phyloP scores from a whole-genome alignment of 768 basidiomycete species.

The Lentinus brumalis region DNA sequence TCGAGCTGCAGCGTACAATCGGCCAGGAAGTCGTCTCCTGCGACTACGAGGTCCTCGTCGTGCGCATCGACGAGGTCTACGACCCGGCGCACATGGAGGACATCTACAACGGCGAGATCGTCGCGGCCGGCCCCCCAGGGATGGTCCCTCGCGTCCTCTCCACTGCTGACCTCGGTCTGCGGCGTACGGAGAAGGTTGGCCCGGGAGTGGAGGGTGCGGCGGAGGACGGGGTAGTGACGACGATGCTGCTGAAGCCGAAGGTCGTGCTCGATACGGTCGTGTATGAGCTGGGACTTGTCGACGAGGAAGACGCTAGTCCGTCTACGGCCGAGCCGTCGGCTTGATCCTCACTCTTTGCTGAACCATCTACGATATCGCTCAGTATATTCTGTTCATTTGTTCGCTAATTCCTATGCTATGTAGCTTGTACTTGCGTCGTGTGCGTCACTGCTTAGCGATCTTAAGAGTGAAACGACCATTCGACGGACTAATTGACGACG shows the following conservation, averaged over 20 bases:
- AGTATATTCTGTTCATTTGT: not conserved
- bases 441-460: too few species aligned
- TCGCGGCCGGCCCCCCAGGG: constrained; percentile 11
- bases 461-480: too few species aligned
- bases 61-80: constrained; percentile 12
- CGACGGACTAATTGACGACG: too few species aligned
- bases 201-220: constrained; percentile 12
- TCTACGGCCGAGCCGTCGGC: not conserved
- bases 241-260: constrained; percentile 40
- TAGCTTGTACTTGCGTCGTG: too few species aligned
- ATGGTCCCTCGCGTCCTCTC: constrained; percentile 32
- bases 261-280: constrained; percentile 37
- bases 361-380: too few species aligned
- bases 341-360: not conserved
- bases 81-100: constrained; percentile 17
- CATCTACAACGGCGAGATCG: constrained; percentile 19
- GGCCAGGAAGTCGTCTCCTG: constrained; percentile 19
- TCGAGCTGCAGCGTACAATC: constrained; percentile 18
- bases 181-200: constrained; percentile 32
- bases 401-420: not conserved
- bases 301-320: constrained; percentile 17
- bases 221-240: constrained; percentile 29
- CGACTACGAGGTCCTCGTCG: constrained; percentile 18
- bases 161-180: constrained; percentile 40
- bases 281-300: constrained; percentile 23